Percentiles rank a stretch among this genome's conserved stretches.
phyloP scores from a whole-genome alignment of 306 rosid species.

The Glycine latifolia region DNA sequence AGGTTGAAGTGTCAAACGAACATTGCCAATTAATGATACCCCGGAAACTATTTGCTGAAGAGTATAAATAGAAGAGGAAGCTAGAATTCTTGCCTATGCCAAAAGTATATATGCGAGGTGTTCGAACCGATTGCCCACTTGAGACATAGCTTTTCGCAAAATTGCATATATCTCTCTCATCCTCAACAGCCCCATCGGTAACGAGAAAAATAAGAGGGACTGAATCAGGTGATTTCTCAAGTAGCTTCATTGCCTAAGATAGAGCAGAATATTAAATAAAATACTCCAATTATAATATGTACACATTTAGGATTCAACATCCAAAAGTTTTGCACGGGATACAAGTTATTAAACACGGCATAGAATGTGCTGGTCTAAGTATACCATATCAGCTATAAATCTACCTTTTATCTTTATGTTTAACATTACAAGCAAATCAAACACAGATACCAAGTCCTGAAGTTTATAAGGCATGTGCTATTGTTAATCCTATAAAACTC shows the following conservation, averaged over 20 bases:
- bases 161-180: conserved; percentile 87
- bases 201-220: conserved; percentile 83
- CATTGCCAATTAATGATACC: conserved; percentile 24
- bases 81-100: conserved; percentile 81
- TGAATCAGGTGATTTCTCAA: conserved; percentile 60
- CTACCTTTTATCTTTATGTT: too few relatives aligned
- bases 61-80: conserved; percentile 41
- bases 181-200: conserved; percentile 90
- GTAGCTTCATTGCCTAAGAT: conserved; percentile 82
- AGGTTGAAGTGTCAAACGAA: conserved; percentile 37
- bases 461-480: too few relatives aligned
- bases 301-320: conserved; percentile 44
- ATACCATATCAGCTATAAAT: too few relatives aligned
- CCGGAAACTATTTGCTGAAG: not conserved
- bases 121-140: conserved; percentile 54
- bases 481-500: too few relatives aligned
- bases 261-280: conserved; percentile 42
- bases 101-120: conserved; percentile 79
- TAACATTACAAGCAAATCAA: too few relatives aligned
- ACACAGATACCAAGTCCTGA: too few relatives aligned
- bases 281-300: not conserved
- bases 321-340: conserved; percentile 17
- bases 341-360: conserved; percentile 25
- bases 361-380: too few relatives aligned
- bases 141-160: conserved; percentile 59